Base-by-base conservation (phyloP, 176 grass and related monocot species). In the Rhynchospora pubera region DNA sequence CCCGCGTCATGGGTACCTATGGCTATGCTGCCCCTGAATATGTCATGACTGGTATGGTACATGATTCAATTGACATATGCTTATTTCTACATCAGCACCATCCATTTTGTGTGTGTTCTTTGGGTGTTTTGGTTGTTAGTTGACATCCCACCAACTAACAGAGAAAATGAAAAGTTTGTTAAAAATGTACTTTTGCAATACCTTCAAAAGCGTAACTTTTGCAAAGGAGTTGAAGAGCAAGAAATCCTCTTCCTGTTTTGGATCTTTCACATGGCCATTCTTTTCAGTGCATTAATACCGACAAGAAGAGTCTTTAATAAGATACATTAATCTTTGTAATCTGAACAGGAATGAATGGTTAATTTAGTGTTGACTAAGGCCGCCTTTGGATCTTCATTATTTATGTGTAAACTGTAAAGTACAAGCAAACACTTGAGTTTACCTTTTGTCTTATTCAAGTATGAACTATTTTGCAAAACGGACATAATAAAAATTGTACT, bases 1-100 rank as follows among this genome's bases (percentile, higher is more conserved):
- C 96, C 16, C 83, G 96, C 65, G 92, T 99, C 24, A 99, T 99
- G 96, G 96, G 96, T 83, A 99, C 96, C 81, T 99, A 91, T 48
- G 96, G 96, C 53, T 99, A 99, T 90, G 96, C 96, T 65, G 96
- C 96, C 11, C 96, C 96, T 42, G 96, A 99, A 93, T 99, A 99
- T 81, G 96, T 99, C 82, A 99, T 99, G 96, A 99, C 96, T 6
- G 96, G 96, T 99, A 90, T 23, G 64, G n/a, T 47, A 53, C 82
- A 84, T 21, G 50, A 18, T 56, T 47, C 18, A 46, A 57, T 70
- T 58, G 9, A 53, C 65, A 52, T 55, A 26, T 26, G 59, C 14
- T 65, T 11, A 71, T 79, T 43, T 66, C 66, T 21, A 76, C 50
- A 55, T 56, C 72, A 18, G 9, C 9, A 61, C 6, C 7, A 55